Percentiles rank a stretch among this genome's conserved stretches.
These are phyloP conservation scores for Aureobasidium sp. DNA, from an alignment of 2,329 filamentous ascomycete genomes.

Conservation along the genomic window DNA sequence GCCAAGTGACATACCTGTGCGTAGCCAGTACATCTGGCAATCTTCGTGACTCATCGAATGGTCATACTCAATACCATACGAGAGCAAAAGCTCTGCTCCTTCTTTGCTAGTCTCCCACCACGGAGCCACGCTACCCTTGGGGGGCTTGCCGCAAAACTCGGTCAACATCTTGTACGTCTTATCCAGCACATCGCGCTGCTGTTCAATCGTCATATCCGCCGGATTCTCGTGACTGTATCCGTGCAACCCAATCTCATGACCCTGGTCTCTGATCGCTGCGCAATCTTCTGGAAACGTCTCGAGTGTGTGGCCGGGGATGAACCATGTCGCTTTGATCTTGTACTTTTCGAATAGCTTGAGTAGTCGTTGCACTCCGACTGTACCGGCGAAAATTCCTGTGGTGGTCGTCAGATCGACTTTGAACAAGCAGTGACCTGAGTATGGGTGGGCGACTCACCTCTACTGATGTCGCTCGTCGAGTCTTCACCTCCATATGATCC, in stretches of 20 bases:
- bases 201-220: constrained; percentile 61
- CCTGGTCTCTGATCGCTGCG: constrained; percentile 51
- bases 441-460: constrained; percentile 31
- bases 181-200: constrained; percentile 65
- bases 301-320: constrained; percentile 54
- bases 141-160: constrained; percentile 61
- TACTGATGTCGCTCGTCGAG: constrained; percentile 61
- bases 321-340: constrained; percentile 60
- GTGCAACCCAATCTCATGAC: constrained; percentile 60
- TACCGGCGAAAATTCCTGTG: constrained; percentile 56
- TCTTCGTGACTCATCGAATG: constrained; percentile 60
- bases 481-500: constrained; percentile 68
- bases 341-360: constrained; percentile 65
- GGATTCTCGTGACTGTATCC: constrained; percentile 67
- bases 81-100: constrained; percentile 55
- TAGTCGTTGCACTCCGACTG: constrained; percentile 55
- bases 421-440: background rate
- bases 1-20: constrained; percentile 45
- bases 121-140: constrained; percentile 61
- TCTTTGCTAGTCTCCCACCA: constrained; percentile 66
- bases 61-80: constrained; percentile 62
- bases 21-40: constrained; percentile 54
- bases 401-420: background rate
- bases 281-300: constrained; percentile 60
- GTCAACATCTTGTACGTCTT: constrained; percentile 65